Conservation (phyloP, 2,329 filamentous ascomycete species). For the Ceratocystis cacaofunesta region DNA sequence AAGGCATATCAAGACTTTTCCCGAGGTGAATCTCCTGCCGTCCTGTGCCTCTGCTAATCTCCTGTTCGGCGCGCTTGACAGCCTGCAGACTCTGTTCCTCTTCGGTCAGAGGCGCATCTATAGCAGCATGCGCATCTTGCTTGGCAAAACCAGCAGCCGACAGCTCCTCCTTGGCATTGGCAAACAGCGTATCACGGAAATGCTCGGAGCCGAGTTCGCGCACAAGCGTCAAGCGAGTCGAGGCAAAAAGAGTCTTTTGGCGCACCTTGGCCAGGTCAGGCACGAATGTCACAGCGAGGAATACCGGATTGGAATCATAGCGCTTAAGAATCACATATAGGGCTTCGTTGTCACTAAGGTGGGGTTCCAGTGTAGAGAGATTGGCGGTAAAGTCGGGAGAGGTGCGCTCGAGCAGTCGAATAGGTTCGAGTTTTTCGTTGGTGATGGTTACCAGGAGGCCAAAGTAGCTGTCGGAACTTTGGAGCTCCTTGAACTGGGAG, state of each 20-base stretch:
- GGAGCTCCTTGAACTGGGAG: conserved; percentile 54
- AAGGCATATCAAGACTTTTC: conserved; percentile 41
- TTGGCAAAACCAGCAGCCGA: conserved; percentile 53
- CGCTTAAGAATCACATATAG: conserved; percentile 64
- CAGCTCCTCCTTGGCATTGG: conserved; percentile 54
- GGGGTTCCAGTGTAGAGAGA: conserved; percentile 44
- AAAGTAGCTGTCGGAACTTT: conserved; percentile 46
- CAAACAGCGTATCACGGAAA: conserved; percentile 63
- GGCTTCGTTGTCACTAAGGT: conserved; percentile 51
- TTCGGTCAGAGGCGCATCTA: conserved; percentile 59
- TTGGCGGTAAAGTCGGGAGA: conserved; percentile 47
- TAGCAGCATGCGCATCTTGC: conserved; percentile 51
- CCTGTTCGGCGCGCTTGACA: conserved; percentile 60
- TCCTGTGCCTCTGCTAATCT: conserved; percentile 54
- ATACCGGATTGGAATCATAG: conserved; percentile 39
- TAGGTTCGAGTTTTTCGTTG: conserved; percentile 51
- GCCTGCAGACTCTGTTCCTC: conserved; percentile 59
- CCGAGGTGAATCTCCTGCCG: conserved; percentile 44
- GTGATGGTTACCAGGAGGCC: conserved; percentile 58
- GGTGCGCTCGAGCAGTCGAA: conserved; percentile 38
- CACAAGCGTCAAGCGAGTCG: conserved; percentile 58
- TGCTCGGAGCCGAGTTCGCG: conserved; percentile 65
- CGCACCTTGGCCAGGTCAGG: conserved; percentile 65
- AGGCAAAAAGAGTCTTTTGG: conserved; percentile 76
- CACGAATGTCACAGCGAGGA: conserved; percentile 63